Conservation (phyloP, 1,139 yeast species). For the Lodderomyces orthopsilosis region DNA sequence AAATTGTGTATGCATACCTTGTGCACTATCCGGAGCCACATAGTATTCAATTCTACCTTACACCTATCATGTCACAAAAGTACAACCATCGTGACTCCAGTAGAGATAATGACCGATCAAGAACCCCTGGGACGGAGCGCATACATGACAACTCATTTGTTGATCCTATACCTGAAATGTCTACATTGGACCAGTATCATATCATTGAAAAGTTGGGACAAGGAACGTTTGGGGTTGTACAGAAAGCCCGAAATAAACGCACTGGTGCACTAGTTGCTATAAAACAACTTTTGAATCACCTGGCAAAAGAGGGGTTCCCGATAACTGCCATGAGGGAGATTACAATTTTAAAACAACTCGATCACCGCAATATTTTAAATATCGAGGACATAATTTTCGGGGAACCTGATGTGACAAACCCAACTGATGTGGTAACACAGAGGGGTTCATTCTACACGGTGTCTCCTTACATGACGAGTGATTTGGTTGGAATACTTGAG, state of each 20-base stretch:
- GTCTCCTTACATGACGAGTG: conserved; percentile 91
- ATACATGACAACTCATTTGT: background rate
- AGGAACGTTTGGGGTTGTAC: conserved; percentile 51
- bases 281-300: conserved; percentile 78
- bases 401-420: conserved; percentile 39
- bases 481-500: conserved; percentile 86
- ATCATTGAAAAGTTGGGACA: conserved; percentile 43
- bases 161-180: conserved; percentile 26
- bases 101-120: too few species aligned
- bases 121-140: background rate
- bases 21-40: too few species aligned
- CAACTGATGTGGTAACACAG: conserved; percentile 34
- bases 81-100: too few species aligned
- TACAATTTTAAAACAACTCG: conserved; percentile 69
- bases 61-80: too few species aligned
- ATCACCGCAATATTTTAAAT: conserved; percentile 70
- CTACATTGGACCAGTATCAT: conserved; percentile 30
- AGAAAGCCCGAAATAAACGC: conserved; percentile 34
- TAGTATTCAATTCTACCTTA: too few species aligned
- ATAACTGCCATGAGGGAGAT: conserved; percentile 94
- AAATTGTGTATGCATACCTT: too few species aligned
- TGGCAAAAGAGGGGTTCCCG: conserved; percentile 90
- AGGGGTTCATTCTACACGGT: conserved; percentile 76
- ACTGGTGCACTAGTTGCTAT: conserved; percentile 46
- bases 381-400: conserved; percentile 82